Conservation (phyloP, 2,329 filamentous ascomycete species). For the Ascochyta koolunga region DNA sequence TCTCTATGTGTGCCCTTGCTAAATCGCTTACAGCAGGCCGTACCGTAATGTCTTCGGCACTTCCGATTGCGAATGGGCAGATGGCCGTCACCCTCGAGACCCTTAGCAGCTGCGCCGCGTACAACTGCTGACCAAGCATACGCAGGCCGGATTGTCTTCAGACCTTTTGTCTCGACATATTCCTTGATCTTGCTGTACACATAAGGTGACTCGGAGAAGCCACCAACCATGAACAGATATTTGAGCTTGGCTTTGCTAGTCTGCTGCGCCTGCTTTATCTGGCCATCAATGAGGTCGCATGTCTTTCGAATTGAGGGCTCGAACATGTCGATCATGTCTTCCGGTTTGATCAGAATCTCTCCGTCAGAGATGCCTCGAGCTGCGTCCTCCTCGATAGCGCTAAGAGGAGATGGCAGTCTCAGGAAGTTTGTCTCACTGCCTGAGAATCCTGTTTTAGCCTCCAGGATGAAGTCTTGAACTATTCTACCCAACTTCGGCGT, state of each 20-base stretch:
- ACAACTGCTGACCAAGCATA: constrained; percentile 36
- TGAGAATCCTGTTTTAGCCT: constrained; percentile 29
- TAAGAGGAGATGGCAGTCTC: constrained; percentile 25
- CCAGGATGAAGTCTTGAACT: constrained; percentile 29
- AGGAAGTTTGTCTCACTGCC: constrained; percentile 26
- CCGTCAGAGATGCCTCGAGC: constrained; percentile 29
- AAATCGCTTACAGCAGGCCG: neutral
- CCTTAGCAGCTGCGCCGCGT: constrained; percentile 31
- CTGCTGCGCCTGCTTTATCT: too few relatives aligned
- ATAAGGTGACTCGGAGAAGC: too few relatives aligned
- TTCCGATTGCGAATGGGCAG: constrained; percentile 23
- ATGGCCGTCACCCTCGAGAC: constrained; percentile 22
- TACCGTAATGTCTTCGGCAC: constrained; percentile 33
- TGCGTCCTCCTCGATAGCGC: constrained; percentile 21
- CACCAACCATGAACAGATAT: too few relatives aligned
- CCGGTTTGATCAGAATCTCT: constrained; percentile 29
- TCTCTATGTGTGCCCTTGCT: constrained; percentile 1
- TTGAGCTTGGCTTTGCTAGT: too few relatives aligned
- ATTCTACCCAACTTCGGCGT: constrained; percentile 18
- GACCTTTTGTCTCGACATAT: too few relatives aligned
- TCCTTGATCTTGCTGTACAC: too few relatives aligned
- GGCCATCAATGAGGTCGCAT: too few relatives aligned
- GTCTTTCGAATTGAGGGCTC: too few relatives aligned
- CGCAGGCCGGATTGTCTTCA: too few relatives aligned
- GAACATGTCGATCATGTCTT: too few relatives aligned